A percentile compares a stretch with the other conserved stretches of the same genome.
These are phyloP conservation scores for Tympanopsis confertula DNA, from an alignment of 2,329 filamentous ascomycete species.

Conservation along the genomic window DNA sequence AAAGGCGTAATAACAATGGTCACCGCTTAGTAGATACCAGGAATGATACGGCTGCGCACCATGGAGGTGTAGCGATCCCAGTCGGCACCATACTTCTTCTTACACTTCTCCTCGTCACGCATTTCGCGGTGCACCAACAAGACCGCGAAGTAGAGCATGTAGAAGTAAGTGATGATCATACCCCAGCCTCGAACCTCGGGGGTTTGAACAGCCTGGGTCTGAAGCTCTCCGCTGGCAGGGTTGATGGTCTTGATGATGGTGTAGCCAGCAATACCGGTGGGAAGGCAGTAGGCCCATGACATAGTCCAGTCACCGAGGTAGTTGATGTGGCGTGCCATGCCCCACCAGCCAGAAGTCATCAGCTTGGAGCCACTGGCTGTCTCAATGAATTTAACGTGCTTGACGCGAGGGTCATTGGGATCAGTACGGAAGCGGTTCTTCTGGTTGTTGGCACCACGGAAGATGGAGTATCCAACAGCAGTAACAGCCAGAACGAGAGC, in stretches of 20 bases:
- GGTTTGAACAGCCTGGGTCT: slow-evolving; percentile 1
- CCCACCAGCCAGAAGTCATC: slow-evolving; percentile 86
- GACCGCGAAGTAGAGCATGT: slow-evolving; percentile 9
- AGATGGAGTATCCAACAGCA: slow-evolving; percentile 70
- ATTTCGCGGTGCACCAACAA: slow-evolving; percentile 10
- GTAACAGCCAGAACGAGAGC: slow-evolving; percentile 56
- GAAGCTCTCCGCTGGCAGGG: background rate
- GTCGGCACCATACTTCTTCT: slow-evolving; percentile 10
- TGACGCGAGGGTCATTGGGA: slow-evolving; percentile 66
- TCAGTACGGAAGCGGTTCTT: slow-evolving; percentile 91
- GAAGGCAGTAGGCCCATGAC: slow-evolving; percentile 80
- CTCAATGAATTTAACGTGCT: slow-evolving; percentile 74
- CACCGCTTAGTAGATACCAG: slow-evolving; percentile 1
- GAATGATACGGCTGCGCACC: background rate
- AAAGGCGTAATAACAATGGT: background rate
- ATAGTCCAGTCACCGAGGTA: slow-evolving; percentile 93
- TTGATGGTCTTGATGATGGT: slow-evolving; percentile 36
- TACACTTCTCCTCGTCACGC: slow-evolving; percentile 9
- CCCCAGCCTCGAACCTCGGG: slow-evolving; percentile 5
- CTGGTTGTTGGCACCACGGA: slow-evolving; percentile 85
- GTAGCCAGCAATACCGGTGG: slow-evolving; percentile 77
- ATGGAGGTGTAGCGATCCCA: slow-evolving; percentile 1
- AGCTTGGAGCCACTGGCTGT: slow-evolving; percentile 73
- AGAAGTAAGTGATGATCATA: slow-evolving; percentile 9
- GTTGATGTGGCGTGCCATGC: slow-evolving; percentile 82